phyloP scores from a whole-genome alignment of 2,329 filamentous ascomycete species.

The Coniochaeta ligniaria region DNA sequence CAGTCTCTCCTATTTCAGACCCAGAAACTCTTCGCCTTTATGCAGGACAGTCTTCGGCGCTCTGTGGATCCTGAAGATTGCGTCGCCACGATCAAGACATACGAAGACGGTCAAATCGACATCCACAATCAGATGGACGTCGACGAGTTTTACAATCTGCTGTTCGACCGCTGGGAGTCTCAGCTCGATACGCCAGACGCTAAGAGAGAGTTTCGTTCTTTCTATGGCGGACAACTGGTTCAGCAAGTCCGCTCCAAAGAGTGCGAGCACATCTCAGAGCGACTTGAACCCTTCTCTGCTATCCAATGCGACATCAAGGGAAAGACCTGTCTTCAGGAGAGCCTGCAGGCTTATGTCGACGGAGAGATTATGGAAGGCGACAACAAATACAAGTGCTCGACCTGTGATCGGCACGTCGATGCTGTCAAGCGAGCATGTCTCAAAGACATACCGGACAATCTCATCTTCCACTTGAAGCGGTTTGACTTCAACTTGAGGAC shows the following conservation, averaged over 20 bases:
- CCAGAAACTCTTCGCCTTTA: conserved; percentile 71
- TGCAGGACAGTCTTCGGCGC: conserved; percentile 76
- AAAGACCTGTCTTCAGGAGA: conserved; percentile 76
- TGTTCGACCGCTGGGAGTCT: conserved; percentile 86
- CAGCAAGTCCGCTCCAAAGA: conserved; percentile 95
- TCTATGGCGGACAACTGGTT: conserved; percentile 87
- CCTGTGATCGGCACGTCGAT: conserved; percentile 81
- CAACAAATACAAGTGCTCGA: conserved; percentile 96
- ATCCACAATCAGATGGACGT: conserved; percentile 94
- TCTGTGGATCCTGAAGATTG: conserved; percentile 67
- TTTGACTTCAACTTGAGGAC: conserved; percentile 76
- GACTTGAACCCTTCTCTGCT: conserved; percentile 83
- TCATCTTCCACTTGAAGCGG: conserved; percentile 91
- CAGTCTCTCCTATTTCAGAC: conserved; percentile 71
- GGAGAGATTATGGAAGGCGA: conserved; percentile 96
- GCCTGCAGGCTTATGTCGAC: conserved; percentile 88
- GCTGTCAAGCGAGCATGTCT: conserved; percentile 89
- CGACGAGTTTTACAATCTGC: conserved; percentile 91
- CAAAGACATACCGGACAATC: conserved; percentile 85
- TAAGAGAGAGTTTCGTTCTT: conserved; percentile 68
- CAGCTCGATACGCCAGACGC: conserved; percentile 63
- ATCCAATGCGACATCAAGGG: conserved; percentile 97
- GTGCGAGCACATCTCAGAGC: conserved; percentile 87
- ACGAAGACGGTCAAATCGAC: conserved; percentile 77
- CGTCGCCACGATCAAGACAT: conserved; percentile 70